Base-by-base conservation (phyloP, 192 early-diverging fungal species). In the Ambispora gerdemannii region DNA sequence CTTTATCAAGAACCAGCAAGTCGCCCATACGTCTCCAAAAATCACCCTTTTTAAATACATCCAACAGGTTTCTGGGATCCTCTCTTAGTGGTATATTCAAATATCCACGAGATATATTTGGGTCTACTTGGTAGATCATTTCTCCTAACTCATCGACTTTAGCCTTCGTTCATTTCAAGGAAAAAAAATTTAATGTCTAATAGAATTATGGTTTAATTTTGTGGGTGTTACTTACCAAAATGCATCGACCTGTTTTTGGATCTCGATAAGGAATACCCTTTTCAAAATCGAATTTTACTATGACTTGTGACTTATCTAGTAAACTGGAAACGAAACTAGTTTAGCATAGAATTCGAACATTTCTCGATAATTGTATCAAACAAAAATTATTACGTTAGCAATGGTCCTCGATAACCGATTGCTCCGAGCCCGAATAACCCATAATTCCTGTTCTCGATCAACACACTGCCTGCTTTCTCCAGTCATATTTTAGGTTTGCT, bases 11-110 rank as follows among this genome's bases (percentile, higher is more conserved):
- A n/a, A n/a, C n/a, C 3, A 90, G 65, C 24, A 89, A 65, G 74
- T 90, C 89, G 3, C 90, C 89, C 50, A 82, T 83, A 3, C 87
- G 74, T 61, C 79, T 70, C 59, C 80, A 89, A 31, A 69, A 63
- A 64, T 91, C 90, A 7, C 81, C 87, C 63, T 90, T 84, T 24
- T 25, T 71, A 71, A 87, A 81, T 10, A 84, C 88, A 76, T 88
- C 58, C 34, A 50, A 36, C 15, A 86, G 64, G 15, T 82, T 73
- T 61, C 82, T 86, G 15, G 85, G 79, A 38, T 81, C 76, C 0
- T 84, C 82, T 24, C 77, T 77, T 10, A 72, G 60, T 31, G 77
- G 71, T 35, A 83, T 78, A 50, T 84, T 82, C 56, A 80, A 86
- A 68, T 87, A 87, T 27, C 82, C 78, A 50, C 51, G 64, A 78